Base-by-base conservation (phyloP, 495 filamentous ascomycete species). In the Hyaloscypha finlandica region DNA sequence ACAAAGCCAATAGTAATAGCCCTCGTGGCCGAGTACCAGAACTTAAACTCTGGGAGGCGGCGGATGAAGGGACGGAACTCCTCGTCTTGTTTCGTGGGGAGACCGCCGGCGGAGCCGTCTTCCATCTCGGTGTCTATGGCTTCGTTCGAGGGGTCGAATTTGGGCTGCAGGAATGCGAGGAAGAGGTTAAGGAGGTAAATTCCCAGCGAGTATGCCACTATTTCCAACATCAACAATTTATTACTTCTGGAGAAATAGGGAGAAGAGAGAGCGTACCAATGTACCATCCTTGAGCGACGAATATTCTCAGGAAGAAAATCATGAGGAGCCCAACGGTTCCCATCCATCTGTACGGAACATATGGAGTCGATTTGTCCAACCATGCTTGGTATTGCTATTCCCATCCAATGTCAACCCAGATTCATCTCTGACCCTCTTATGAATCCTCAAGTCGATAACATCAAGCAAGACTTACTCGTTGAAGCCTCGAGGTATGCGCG, bases 131-230 rank as follows among this genome's bases (percentile, higher is more conserved):
- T 93, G 78, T 99, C 95, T 63, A 84, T 72, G 71, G 92, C 87
- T 67, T 96, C 94, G 73, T 96, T 92, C 42, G 93, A 97, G 33
- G 96, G 95, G 81, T 99, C 95, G 85, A 99, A 97, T 84, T 99
- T 99, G 67, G 95, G 95, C 73, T 93, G 91, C 20, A 99, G 85
- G 85, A 99, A 99, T 68, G 96, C 96, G 76, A 99, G 92, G 88
- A 99, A 99, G 63, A 98, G 88, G 81, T 99, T 99, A 63, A 99
- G 89, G 55, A 99, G 92, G 83, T 98, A 99, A 84, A 99, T 99
- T 67, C 95, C 95, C 63, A 99, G 88, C 31, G 95, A 94, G 81
- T 99, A 99, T 71, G 92, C 93, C 69, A 99, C 95, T 98, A 73
- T 39, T 22, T 3, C 11, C 1, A 56, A 22, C 12, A 16, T 14